A percentile compares a stretch with the other conserved stretches of the same genome.
Evolutionary conservation across 164 flowering plant genomes (phyloP).

Genomic region (Liriodendron chinense): DNA sequence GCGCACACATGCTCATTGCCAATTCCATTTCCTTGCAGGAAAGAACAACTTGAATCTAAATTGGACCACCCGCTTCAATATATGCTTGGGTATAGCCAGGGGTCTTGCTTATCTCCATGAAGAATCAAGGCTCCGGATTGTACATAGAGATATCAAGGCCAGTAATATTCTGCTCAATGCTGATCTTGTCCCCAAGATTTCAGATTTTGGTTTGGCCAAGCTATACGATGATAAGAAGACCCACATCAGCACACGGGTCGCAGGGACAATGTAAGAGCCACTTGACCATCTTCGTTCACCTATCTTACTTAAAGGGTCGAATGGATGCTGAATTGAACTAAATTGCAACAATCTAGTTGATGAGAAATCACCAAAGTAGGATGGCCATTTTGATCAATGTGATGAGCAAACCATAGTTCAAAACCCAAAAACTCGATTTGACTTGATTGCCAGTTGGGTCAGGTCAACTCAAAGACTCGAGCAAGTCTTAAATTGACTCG

Average conservation of each 20-base stretch:
- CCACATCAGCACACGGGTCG: conserved; percentile 44
- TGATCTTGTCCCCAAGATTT: conserved; percentile 33
- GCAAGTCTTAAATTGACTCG: too few relatives aligned
- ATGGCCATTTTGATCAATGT: too few relatives aligned
- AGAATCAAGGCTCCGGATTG: conserved; percentile 13
- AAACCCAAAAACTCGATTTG: too few relatives aligned
- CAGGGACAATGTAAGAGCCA: conserved; percentile 37
- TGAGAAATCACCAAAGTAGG: too few relatives aligned
- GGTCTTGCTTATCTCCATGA: conserved; percentile 20
- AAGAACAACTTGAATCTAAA: not conserved
- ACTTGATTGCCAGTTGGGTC: too few relatives aligned
- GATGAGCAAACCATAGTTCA: too few relatives aligned
- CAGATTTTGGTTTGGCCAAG: conserved; percentile 48
- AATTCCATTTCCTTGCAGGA: not conserved
- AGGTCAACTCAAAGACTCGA: too few relatives aligned
- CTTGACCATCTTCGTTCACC: too few relatives aligned
- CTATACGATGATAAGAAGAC: conserved; percentile 36
- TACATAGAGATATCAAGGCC: conserved; percentile 18
- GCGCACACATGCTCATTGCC: not conserved
- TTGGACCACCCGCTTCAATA: conserved; percentile 10
- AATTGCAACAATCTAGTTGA: too few relatives aligned
- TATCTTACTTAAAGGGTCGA: too few relatives aligned
- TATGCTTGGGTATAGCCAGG: conserved; percentile 19
- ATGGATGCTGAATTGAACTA: too few relatives aligned
- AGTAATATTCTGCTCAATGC: conserved; percentile 21